Base-by-base conservation (phyloP, 768 basidiomycete species). In the Lentinula lateritia region DNA sequence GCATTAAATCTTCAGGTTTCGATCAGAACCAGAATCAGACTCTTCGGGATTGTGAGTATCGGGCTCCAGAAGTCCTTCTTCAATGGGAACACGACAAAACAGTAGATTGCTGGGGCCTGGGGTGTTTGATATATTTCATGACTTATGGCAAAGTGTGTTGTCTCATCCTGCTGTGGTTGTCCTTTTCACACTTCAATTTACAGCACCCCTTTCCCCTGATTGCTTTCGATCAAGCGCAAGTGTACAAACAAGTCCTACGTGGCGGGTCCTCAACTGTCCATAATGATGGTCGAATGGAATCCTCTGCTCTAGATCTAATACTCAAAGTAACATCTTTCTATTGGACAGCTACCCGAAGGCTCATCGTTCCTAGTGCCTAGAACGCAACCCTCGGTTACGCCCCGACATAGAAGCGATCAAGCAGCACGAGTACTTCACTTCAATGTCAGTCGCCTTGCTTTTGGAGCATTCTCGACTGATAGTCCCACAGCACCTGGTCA, bases 81-180 rank as follows among this genome's bases (percentile, higher is more conserved):
- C 81, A 81, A 0, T 88, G 86, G 86, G 66, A 73, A 15, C 78
- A 83, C 57, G 80, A 83, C 63, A 72, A 67, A 23, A 71, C 77
- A 13, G 82, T 83, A 18, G 86, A 88, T 68, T 80, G 77, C 64
- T 88, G 86, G 85, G 79, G 79, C 0, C 84, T 86, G 62, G 86
- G 85, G 3, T 67, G 81, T 66, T 60, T 83, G 41, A 59, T 86
- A 42, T 79, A 78, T 62, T 82, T 77, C 63, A 77, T 86, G 76
- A 68, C 80, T 46, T 75, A 77, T 34, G 80, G 80, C 32, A 71
- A 66, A 67, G 84, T 84, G 58, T 67, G 74, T 66, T 16, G 57
- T 32, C 16, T 12, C 20, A 45, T 35, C 9, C 8, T 34, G 58
- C 1, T n/a, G 50, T 50, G 23, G 28, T n/a, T 8, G 50, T 43